Base-by-base conservation (phyloP, 805 yeast species). In the Cyberlindnera japonica region DNA sequence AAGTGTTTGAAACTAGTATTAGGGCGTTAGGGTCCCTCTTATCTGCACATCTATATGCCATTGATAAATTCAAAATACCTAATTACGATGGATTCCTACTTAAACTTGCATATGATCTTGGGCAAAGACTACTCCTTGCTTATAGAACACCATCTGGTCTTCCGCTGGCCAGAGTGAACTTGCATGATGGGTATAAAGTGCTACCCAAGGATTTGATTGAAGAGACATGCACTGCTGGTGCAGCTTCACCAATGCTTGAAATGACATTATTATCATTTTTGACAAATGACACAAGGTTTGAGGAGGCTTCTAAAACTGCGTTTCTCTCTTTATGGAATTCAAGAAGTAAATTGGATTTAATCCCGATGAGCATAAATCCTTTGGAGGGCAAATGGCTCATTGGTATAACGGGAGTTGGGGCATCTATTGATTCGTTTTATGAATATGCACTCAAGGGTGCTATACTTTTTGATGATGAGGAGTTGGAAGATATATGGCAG, bases 181-280 rank as follows among this genome's bases (percentile, higher is more conserved):
- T 90, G 18, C 63, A 63, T 14, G 51, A 64, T 17, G 91, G 90
- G 0, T 65, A 75, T 1, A 39, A 61, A 25, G 38, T 64, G 1
- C 47, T 80, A 0, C 77, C 83, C 0, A 44, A 59, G 6, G 53
- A 57, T 1, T 45, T 76, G 5, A 71, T 75, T 37, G 49, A 65
- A 11, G 95, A 86, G 45, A 89, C 89, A 6, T 89, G 96, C 57
- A 75, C 89, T 0, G 83, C 96, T 0, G 97, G 96, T 3, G 91
- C 90, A 14, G 83, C 89, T 0, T 79, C 90, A 1, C 85, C 95
- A 3, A 71, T 88, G 45, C 65, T 90, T 27, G 98, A 90, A 61
- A 76, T 91, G 57, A 75, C 90, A 0, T 61, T 90, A 27, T 65
- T 90, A 21, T 85, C 95, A 1, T 63, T 77, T 36, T 67, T 91